phyloP scores from a whole-genome alignment of 2,329 filamentous ascomycete species.

The Penicillium sp. region DNA sequence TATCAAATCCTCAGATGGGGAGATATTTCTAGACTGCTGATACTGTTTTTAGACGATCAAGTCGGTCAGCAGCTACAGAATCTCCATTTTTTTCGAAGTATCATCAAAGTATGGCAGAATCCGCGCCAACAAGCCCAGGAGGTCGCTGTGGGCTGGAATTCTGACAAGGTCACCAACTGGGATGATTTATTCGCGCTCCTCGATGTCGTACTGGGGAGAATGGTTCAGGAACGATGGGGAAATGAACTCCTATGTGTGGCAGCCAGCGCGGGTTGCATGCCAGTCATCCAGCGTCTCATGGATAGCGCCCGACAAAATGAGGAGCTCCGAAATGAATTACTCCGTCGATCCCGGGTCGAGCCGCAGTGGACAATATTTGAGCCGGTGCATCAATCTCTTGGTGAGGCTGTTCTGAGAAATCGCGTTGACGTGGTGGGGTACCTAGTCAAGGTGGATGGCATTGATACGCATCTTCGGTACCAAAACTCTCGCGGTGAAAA shows the following conservation, averaged over 20 bases:
- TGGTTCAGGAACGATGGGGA: neutral
- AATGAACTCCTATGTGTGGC: neutral
- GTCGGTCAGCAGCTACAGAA: neutral
- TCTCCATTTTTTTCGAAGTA: neutral
- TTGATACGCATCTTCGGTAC: constrained; percentile 11
- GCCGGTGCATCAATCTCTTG: constrained; percentile 8
- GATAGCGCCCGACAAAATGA: neutral
- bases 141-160: no score
- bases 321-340: neutral
- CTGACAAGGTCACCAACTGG: neutral
- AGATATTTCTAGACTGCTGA: constrained; percentile 8
- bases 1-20: constrained; percentile 25
- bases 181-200: neutral
- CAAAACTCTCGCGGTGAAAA: constrained; percentile 11
- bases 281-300: neutral
- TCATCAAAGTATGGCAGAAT: constrained; percentile 1
- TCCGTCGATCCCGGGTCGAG: neutral
- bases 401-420: constrained; percentile 7
- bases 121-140: neutral
- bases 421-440: constrained; percentile 5
- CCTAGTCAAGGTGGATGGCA: constrained; percentile 3
- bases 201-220: neutral
- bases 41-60: neutral
- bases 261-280: neutral
- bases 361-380: neutral